phyloP scores from a whole-genome alignment of 2,329 filamentous ascomycete genomes.

The Didymella pomorum region DNA sequence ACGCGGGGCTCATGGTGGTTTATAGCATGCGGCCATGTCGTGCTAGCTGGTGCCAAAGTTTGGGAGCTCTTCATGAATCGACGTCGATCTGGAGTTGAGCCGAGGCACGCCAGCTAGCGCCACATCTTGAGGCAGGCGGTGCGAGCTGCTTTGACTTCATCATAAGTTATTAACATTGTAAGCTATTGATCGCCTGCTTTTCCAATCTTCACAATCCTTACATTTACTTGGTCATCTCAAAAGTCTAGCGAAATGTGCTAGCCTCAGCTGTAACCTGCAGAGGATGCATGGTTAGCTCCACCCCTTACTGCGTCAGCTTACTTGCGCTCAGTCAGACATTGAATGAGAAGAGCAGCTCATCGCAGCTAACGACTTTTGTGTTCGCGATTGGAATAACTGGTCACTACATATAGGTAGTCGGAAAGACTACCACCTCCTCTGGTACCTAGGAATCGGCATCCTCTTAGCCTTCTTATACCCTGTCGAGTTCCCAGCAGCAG shows the following conservation, averaged over 20 bases:
- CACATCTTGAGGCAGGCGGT: background rate
- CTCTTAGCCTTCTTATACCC: slow-evolving; percentile 21
- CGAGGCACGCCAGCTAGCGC: slow-evolving; percentile 11
- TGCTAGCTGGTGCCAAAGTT: slow-evolving; percentile 4
- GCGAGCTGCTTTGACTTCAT: background rate
- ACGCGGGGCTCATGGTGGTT: slow-evolving; percentile 4
- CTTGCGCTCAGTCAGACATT: background rate
- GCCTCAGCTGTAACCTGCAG: background rate
- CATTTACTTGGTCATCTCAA: background rate
- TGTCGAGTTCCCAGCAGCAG: slow-evolving; percentile 10
- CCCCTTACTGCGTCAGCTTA: background rate
- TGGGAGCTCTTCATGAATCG: slow-evolving; percentile 1
- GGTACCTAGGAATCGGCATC: slow-evolving; percentile 13
- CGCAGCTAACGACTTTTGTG: background rate
- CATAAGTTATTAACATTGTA: background rate
- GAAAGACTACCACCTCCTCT: slow-evolving; percentile 10
- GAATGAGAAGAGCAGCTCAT: background rate
- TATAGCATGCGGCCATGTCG: slow-evolving; percentile 5
- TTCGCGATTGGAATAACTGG: background rate
- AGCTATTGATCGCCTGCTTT: background rate
- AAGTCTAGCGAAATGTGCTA: background rate
- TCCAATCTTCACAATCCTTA: background rate
- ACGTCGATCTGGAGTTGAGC: slow-evolving; percentile 6
- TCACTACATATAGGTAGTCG: background rate
- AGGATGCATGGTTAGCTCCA: background rate